Conservation (phyloP, 345 rosid species). For the Combretum micranthum region DNA sequence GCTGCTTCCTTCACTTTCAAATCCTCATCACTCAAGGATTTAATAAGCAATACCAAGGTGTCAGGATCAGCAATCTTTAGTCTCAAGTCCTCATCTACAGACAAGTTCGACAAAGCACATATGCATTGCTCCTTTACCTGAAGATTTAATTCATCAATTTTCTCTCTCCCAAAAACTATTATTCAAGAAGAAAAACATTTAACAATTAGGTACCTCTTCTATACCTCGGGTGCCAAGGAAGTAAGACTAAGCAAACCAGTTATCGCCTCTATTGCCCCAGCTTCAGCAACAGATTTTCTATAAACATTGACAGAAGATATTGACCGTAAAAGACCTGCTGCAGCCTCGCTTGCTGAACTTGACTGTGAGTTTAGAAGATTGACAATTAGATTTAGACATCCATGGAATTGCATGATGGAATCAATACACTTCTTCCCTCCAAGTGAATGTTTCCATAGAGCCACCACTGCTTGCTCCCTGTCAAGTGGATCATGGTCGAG, state of each 20-base stretch:
- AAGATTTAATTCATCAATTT: constrained; percentile 17
- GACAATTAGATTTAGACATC: constrained; percentile 63
- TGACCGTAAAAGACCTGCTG: constrained; percentile 75
- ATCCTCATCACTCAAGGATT: constrained; percentile 59
- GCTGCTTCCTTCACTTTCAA: constrained; percentile 70
- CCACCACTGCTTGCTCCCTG: constrained; percentile 70
- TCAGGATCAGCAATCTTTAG: constrained; percentile 52
- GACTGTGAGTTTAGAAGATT: constrained; percentile 72
- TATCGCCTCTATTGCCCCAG: constrained; percentile 84
- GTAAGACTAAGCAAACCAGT: constrained; percentile 48
- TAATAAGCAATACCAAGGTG: constrained; percentile 46
- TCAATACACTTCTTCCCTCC: constrained; percentile 82
- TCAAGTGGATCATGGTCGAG: constrained; percentile 75
- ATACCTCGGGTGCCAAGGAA: constrained; percentile 72
- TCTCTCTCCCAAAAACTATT: constrained; percentile 13
- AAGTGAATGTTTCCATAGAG: constrained; percentile 73
- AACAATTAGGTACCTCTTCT: constrained; percentile 19
- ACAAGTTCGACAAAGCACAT: constrained; percentile 75
- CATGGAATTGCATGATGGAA: constrained; percentile 64
- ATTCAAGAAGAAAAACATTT: constrained; percentile 8
- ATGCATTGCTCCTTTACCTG: constrained; percentile 81
- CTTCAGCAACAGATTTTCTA: constrained; percentile 65
- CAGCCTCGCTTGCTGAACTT: constrained; percentile 58
- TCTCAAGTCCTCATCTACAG: constrained; percentile 67
- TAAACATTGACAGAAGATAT: constrained; percentile 62